Base-by-base conservation (phyloP, 352 stramenopile species). In the Phytophthora idaei region DNA sequence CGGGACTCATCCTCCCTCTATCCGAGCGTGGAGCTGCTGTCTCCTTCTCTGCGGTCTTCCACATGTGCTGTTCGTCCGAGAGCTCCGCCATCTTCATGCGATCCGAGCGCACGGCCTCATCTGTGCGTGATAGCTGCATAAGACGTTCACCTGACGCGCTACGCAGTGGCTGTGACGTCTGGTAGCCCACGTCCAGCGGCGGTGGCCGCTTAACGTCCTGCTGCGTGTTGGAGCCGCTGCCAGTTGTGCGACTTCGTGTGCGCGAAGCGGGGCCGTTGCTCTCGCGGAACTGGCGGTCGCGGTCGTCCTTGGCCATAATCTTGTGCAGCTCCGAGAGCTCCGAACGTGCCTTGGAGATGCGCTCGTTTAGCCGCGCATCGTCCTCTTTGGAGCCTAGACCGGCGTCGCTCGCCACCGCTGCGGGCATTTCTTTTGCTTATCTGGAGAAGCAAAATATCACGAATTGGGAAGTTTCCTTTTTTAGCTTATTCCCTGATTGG, bases 21-120 rank as follows among this genome's bases (percentile, higher is more conserved):
- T 34, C 55, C 21, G 57, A 51, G 39, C 37, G 51, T 32, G 28
- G 25, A 49, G 27, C 49, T 28, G 34, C 51, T 17, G 42, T n/a
- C 11, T 76, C 55, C 9, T 68, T 69, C 29, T 69, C 61, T 4
- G 69, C 58, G 2, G 67, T 68, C 2, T 81, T 53, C 52, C 81
- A 78, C 49, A 86, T 76, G 39, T 81, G 81, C 32, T 85, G 80
- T 48, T 89, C 78, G 53, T 92, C 79, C 57, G 83, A 92, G 17
- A 95, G 76, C 48, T 95, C 87, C 4, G 85, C 84, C 2, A 94
- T 64, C 17, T 73, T 57, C 87, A 95, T 94, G 44, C 87, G 85
- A 54, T 95, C 84, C 7, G 73, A 86, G 50, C 83, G 78, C 11
- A 44, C 45, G 28, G 53, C 42, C 48, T 86, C 69, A 57, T 90